Conservation (phyloP, 1,139 yeast species). For the Yamadazyma triangularis region DNA sequence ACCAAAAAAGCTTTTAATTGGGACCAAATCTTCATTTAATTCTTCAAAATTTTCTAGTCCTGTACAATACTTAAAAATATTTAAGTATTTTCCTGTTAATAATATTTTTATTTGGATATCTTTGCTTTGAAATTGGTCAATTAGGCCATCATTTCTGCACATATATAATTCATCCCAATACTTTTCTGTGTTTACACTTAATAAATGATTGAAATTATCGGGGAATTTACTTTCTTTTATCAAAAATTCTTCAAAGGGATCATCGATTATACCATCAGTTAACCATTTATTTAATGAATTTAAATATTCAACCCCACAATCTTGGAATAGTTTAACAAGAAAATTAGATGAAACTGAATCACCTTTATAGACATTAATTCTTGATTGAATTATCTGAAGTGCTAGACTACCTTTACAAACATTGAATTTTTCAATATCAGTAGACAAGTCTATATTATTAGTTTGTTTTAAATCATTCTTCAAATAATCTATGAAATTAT, state of each 20-base stretch:
- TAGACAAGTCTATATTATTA: constrained; percentile 42
- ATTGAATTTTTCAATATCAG: constrained; percentile 51
- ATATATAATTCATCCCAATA: constrained; percentile 87
- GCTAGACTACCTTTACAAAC: constrained; percentile 68
- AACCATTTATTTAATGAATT: constrained; percentile 76
- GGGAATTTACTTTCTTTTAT: constrained; percentile 46
- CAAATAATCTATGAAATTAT: constrained; percentile 34
- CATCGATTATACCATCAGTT: constrained; percentile 66
- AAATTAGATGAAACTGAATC: constrained; percentile 55
- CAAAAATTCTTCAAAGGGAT: constrained; percentile 81
- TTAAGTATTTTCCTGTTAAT: constrained; percentile 80
- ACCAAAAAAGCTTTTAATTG: constrained; percentile 47
- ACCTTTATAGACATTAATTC: constrained; percentile 59
- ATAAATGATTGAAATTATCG: constrained; percentile 25
- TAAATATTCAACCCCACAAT: constrained; percentile 62
- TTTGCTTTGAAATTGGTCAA: constrained; percentile 57
- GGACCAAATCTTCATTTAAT: constrained; percentile 23
- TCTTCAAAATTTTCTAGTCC: constrained; percentile 34
- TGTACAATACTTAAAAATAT: constrained; percentile 61
- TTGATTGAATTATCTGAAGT: constrained; percentile 55
- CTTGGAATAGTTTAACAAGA: constrained; percentile 48
- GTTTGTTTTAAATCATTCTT: constrained; percentile 38
- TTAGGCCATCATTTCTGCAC: constrained; percentile 69
- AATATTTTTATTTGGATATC: constrained; percentile 62
- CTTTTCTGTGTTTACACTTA: constrained; percentile 57